Conservation (phyloP, 192 early-diverging fungal genomes). For the Coemansia reversa region DNA sequence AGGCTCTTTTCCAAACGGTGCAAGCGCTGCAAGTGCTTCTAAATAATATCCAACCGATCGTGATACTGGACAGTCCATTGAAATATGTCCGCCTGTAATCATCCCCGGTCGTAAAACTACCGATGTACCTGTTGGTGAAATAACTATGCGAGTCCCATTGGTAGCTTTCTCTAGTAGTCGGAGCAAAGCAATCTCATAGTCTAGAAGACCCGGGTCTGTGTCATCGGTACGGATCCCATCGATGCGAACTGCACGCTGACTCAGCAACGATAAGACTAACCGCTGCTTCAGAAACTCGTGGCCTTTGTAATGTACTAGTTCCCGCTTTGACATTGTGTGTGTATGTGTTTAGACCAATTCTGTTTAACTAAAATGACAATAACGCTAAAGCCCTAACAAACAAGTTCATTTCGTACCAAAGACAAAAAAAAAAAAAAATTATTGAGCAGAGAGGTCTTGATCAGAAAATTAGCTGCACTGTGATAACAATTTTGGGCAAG, state of each 20-base stretch:
- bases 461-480: too few relatives aligned
- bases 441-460: not conserved
- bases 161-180: constrained; percentile 90
- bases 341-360: not conserved
- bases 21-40: constrained; percentile 87
- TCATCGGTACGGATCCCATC: constrained; percentile 87
- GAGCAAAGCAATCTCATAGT: constrained; percentile 90
- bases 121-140: constrained; percentile 87
- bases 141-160: constrained; percentile 91
- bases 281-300: constrained; percentile 87
- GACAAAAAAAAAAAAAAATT: constrained; percentile 4
- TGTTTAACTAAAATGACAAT: not conserved
- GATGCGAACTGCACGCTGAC: constrained; percentile 79
- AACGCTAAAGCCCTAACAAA: not conserved
- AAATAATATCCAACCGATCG: constrained; percentile 93
- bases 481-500: too few relatives aligned
- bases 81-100: constrained; percentile 82
- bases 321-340: constrained; percentile 40
- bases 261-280: constrained; percentile 83
- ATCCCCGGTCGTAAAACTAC: constrained; percentile 85
- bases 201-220: constrained; percentile 82
- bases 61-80: constrained; percentile 82
- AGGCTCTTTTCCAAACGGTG: constrained; percentile 89
- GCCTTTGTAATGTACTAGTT: constrained; percentile 64
- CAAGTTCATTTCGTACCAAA: not conserved